Percentiles rank a stretch among this genome's conserved stretches.
These are phyloP conservation scores for Sporobolomyces pararoseus DNA, from an alignment of 768 basidiomycete species.

Conservation along the genomic window DNA sequence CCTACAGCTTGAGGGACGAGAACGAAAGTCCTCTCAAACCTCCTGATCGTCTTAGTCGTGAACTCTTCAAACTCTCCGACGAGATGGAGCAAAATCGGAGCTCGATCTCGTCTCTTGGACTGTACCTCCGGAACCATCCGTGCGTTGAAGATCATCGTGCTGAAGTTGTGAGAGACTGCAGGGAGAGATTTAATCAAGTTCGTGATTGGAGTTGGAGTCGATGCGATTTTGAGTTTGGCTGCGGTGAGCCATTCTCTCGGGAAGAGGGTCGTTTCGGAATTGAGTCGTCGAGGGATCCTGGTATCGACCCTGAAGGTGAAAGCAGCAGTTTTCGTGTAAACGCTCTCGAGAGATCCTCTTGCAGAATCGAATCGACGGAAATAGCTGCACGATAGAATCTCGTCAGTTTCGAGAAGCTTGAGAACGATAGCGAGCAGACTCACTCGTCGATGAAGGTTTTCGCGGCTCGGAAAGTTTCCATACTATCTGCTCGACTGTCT, in stretches of 20 bases:
- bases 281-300: slow-evolving; percentile 6
- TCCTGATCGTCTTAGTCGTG: slow-evolving; percentile 16
- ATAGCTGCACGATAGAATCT: slow-evolving; percentile 20
- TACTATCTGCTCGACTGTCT: slow-evolving; percentile 8
- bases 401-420: neutral
- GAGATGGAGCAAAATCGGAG: slow-evolving; percentile 28
- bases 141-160: slow-evolving; percentile 6
- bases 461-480: slow-evolving; percentile 1
- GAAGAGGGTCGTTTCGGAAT: neutral
- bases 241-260: neutral
- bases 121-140: slow-evolving; percentile 15
- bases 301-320: slow-evolving; percentile 29
- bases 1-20: slow-evolving; percentile 5
- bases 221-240: neutral
- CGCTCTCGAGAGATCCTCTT: slow-evolving; percentile 18
- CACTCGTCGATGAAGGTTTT: slow-evolving; percentile 27
- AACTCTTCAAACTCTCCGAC: slow-evolving; percentile 35
- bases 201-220: slow-evolving; percentile 28
- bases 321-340: slow-evolving; percentile 31
- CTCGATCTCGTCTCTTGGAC: neutral
- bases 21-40: slow-evolving; percentile 26
- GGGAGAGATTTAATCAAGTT: slow-evolving; percentile 33
- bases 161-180: slow-evolving; percentile 24
- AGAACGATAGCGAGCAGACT: neutral
- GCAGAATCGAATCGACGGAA: slow-evolving; percentile 31